Percentiles rank a stretch among this genome's conserved stretches.
Conservation (phyloP, 2,329 filamentous ascomycete species). For the Penicillium sp. region DNA sequence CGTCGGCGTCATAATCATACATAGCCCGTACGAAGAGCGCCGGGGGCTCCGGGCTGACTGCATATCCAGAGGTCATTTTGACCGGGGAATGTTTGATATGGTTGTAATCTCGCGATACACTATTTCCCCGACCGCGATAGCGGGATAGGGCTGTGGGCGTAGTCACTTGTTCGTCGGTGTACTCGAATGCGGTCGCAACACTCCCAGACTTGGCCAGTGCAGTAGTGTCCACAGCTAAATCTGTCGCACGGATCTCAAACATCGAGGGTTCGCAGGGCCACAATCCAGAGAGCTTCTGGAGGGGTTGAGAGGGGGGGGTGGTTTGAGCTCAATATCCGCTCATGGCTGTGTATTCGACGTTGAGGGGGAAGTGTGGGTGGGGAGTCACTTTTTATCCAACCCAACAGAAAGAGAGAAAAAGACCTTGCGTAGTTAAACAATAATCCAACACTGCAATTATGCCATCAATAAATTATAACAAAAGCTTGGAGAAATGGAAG, state of each 20-base stretch:
- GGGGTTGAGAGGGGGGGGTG: neutral
- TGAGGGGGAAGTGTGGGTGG: constrained; percentile 18
- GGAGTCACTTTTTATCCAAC: constrained; percentile 15
- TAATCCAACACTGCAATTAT: neutral
- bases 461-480: constrained; percentile 5
- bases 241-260: constrained; percentile 36
- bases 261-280: constrained; percentile 26
- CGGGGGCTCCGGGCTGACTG: constrained; percentile 45
- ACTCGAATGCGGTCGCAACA: constrained; percentile 46
- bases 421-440: neutral
- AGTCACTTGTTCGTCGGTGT: constrained; percentile 40
- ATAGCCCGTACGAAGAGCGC: constrained; percentile 86
- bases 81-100: constrained; percentile 26
- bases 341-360: constrained; percentile 23
- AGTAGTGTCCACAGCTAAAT: constrained; percentile 37
- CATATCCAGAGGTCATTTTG: constrained; percentile 34
- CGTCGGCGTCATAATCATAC: constrained; percentile 97
- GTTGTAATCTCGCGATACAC: constrained; percentile 29
- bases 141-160: constrained; percentile 32
- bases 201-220: constrained; percentile 38
- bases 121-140: constrained; percentile 34
- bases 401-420: neutral
- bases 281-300: constrained; percentile 7
- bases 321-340: constrained; percentile 20
- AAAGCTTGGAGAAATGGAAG: constrained; percentile 6